Evolutionary conservation across 2,329 filamentous ascomycete genomes (phyloP).

Genomic region (Hymenoscyphus fructigenus): DNA sequence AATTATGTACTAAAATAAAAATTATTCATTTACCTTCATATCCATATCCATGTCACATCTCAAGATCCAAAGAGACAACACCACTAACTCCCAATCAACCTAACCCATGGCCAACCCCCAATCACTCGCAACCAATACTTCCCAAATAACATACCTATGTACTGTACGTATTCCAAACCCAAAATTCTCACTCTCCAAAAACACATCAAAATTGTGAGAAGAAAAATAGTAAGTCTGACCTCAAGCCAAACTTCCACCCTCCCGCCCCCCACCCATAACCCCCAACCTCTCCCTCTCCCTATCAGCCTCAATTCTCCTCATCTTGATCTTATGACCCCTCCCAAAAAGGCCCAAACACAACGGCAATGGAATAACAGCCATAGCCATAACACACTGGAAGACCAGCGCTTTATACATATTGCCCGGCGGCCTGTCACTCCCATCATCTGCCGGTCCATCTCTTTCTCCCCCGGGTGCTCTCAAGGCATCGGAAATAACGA

Average conservation of each 20-base stretch:
- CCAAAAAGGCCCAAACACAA: conserved; percentile 72
- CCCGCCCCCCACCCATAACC: conserved; percentile 10
- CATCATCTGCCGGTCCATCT: conserved; percentile 43
- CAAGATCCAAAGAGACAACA: neutral
- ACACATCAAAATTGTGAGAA: neutral
- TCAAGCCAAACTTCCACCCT: neutral
- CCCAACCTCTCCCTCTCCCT: conserved; percentile 23
- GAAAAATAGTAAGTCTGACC: neutral
- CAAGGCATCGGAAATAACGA: conserved; percentile 78
- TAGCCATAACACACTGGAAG: conserved; percentile 72
- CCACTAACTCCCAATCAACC: neutral
- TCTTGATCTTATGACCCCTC: conserved; percentile 47
- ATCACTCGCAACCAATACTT: no score
- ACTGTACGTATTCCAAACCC: neutral
- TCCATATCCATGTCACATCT: neutral
- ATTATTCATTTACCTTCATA: neutral
- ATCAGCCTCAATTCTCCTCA: conserved; percentile 49
- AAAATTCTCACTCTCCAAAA: neutral
- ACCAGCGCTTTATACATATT: conserved; percentile 77
- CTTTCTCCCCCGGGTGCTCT: conserved; percentile 42
- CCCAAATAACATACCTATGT: neutral
- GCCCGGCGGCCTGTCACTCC: conserved; percentile 51
- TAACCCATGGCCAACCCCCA: neutral
- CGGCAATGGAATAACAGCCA: conserved; percentile 65
- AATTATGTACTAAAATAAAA: neutral